Evolutionary conservation across 1,139 yeast genomes (phyloP), one percentile per base, ranked within the genome.

Genomic region (Geotrichum phurueaensis): DNA sequence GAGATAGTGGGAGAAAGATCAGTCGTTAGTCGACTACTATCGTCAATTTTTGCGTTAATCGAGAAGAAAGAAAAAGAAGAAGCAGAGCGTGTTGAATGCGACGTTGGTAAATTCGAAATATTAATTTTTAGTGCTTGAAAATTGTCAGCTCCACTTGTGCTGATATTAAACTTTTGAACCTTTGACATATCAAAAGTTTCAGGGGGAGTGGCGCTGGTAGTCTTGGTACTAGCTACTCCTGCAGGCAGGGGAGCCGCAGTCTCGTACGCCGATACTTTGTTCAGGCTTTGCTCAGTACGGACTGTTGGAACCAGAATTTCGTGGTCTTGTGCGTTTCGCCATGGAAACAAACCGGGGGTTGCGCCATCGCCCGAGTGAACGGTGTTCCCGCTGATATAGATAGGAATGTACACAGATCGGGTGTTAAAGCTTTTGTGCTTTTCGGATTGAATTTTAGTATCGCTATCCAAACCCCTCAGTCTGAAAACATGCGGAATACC

Each of bases 401-500:
- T 22, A 15, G 47, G 47, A n/a, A 39, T 39, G 18, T 39, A 39
- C 7, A 39, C 47, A 18, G 47, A 39, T 5, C 20, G 47, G 1
- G 47, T 18, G 9, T 13, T 39, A n/a, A 18, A 39, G 10, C 4
- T 7, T 39, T 39, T n/a, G n/a, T 39, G 18, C 18, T 12, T 39
- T 13, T 39, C n/a, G 18, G 47, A 6, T 39, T n/a, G 18, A 39
- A n/a, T 3, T 13, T 23, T 27, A 13, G 36, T 31, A 13, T 25
- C 51, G 12, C 3, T 6, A 5, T 55, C 58, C 22, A 51, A 31
- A 20, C 51, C 20, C n/a, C 58, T n/a, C 54, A 50, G 47, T 12
- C 58, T 25, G 51, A 50, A 56, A 13, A 56, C 39, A 36, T 51
- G 58, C 20, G 58, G 58, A 43, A 56, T 56, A 20, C 12, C 29